A percentile compares a stretch with the other conserved stretches of the same genome.
Conservation (phyloP, 805 yeast genomes). For the Metschnikowia aberdeeniae region DNA sequence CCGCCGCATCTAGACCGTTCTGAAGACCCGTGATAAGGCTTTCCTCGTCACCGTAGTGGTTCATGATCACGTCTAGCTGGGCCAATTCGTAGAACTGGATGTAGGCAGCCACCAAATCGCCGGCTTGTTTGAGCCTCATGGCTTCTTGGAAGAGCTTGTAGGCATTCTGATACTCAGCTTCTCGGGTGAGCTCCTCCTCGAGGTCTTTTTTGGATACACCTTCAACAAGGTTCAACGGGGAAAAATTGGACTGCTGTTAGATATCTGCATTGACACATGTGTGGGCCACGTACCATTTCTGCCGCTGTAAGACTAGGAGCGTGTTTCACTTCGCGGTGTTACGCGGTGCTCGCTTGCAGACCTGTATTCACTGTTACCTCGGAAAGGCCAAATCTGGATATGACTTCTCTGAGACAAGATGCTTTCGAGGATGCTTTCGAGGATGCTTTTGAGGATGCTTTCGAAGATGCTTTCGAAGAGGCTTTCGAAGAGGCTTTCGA, state of each 20-base stretch:
- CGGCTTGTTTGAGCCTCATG: slow-evolving; percentile 52
- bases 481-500: no score
- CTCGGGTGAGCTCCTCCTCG: slow-evolving; percentile 87
- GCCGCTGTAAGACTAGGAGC: slow-evolving; percentile 1
- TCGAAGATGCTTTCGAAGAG: no score
- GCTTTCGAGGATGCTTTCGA: no score
- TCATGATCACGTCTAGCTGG: slow-evolving; percentile 58
- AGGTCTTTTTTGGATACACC: slow-evolving; percentile 56
- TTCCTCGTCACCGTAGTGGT: slow-evolving; percentile 39
- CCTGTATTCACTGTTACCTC: no score
- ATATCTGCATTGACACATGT: neutral
- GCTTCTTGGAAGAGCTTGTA: slow-evolving; percentile 73
- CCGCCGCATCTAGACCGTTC: slow-evolving; percentile 27
- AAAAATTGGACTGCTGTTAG: slow-evolving; percentile 53
- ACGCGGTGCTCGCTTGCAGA: neutral
- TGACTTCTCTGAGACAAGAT: no score
- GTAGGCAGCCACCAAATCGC: slow-evolving; percentile 47
- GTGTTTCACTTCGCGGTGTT: slow-evolving; percentile 1
- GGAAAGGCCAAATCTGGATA: no score
- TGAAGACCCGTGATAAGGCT: slow-evolving; percentile 37
- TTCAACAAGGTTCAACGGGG: slow-evolving; percentile 74
- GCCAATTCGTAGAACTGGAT: slow-evolving; percentile 59
- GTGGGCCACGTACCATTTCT: slow-evolving; percentile 2
- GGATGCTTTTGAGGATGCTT: no score
- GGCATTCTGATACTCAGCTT: slow-evolving; percentile 85